These are phyloP conservation scores for Lagenidium giganteum DNA, from an alignment of 352 stramenopile species.

Conservation along the genomic window DNA sequence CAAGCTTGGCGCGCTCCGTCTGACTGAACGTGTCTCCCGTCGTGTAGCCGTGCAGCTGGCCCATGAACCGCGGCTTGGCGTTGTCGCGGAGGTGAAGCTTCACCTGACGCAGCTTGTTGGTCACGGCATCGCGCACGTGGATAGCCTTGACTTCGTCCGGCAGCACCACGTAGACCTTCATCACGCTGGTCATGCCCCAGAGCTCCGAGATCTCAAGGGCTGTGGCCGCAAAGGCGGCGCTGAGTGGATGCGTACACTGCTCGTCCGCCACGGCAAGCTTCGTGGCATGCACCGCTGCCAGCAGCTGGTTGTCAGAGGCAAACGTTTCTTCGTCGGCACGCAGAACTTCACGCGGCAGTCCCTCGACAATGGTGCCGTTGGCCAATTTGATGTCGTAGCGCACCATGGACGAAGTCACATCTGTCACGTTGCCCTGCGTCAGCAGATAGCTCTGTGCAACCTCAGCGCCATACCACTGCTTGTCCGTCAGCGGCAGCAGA, in stretches of 20 bases:
- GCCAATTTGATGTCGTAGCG: slow-evolving; percentile 35
- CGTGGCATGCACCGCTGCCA: slow-evolving; percentile 30
- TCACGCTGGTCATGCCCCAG: slow-evolving; percentile 33
- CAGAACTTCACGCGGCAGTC: slow-evolving; percentile 25
- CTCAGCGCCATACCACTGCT: slow-evolving; percentile 24
- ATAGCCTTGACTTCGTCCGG: slow-evolving; percentile 22
- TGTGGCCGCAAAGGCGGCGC: too few relatives aligned
- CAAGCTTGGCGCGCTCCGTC: slow-evolving; percentile 24
- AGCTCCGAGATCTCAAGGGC: too few relatives aligned
- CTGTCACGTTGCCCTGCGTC: neutral
- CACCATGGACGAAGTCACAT: slow-evolving; percentile 9
- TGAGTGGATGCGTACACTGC: too few relatives aligned
- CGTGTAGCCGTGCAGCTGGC: slow-evolving; percentile 56
- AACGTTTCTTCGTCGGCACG: slow-evolving; percentile 33
- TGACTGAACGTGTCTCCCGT: slow-evolving; percentile 22
- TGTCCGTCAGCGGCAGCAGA: slow-evolving; percentile 22
- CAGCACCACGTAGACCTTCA: slow-evolving; percentile 51
- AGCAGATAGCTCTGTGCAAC: slow-evolving; percentile 19
- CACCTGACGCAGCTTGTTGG: slow-evolving; percentile 30
- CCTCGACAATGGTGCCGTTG: slow-evolving; percentile 31
- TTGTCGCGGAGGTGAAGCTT: slow-evolving; percentile 24
- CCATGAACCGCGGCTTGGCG: slow-evolving; percentile 38
- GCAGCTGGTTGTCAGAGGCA: slow-evolving; percentile 28
- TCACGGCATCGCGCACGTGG: slow-evolving; percentile 31
- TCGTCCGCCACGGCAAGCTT: slow-evolving; percentile 17